phyloP scores from a whole-genome alignment of 192 early-diverging fungal species.

The Phlyctochytrium planicorne region DNA sequence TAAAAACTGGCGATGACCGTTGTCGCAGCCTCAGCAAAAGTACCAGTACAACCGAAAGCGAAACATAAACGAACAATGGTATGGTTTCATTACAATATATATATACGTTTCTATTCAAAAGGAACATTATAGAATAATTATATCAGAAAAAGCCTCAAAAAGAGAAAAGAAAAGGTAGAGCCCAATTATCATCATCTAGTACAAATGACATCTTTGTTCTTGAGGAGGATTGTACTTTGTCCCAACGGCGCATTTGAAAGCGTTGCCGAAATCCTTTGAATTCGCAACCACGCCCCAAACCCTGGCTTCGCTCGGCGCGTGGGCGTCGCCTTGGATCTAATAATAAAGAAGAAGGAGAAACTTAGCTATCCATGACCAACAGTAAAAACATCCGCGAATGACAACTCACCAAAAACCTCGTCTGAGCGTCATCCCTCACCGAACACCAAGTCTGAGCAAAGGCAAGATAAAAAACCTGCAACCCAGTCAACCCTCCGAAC shows the following conservation, averaged over 20 bases:
- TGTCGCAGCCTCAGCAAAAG: too few relatives aligned
- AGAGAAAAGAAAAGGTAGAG: too few relatives aligned
- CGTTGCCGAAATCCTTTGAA: conserved; percentile 63
- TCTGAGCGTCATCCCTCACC: conserved; percentile 26
- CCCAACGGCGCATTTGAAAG: conserved; percentile 64
- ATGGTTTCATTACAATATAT: too few relatives aligned
- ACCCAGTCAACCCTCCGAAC: conserved; percentile 48
- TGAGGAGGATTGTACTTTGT: conserved; percentile 64
- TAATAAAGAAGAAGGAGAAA: too few relatives aligned
- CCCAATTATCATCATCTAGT: too few relatives aligned
- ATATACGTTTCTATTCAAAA: too few relatives aligned
- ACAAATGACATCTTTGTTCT: not conserved
- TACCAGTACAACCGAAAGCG: too few relatives aligned
- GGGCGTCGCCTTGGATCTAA: conserved; percentile 39
- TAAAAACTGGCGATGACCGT: too few relatives aligned
- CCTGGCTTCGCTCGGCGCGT: conserved; percentile 63
- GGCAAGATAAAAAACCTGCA: conserved; percentile 67
- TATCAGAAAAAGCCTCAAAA: too few relatives aligned
- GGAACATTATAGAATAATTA: too few relatives aligned
- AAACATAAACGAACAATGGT: too few relatives aligned
- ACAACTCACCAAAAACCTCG: conserved; percentile 22
- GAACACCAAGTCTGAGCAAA: conserved; percentile 73
- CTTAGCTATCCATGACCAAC: too few relatives aligned
- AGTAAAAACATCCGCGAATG: not conserved
- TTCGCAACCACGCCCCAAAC: conserved; percentile 73